Evolutionary conservation across 2,329 filamentous ascomycete species (phyloP), one percentile per base, ranked within the genome.

Genomic region (Sporothrix euskadiensis): DNA sequence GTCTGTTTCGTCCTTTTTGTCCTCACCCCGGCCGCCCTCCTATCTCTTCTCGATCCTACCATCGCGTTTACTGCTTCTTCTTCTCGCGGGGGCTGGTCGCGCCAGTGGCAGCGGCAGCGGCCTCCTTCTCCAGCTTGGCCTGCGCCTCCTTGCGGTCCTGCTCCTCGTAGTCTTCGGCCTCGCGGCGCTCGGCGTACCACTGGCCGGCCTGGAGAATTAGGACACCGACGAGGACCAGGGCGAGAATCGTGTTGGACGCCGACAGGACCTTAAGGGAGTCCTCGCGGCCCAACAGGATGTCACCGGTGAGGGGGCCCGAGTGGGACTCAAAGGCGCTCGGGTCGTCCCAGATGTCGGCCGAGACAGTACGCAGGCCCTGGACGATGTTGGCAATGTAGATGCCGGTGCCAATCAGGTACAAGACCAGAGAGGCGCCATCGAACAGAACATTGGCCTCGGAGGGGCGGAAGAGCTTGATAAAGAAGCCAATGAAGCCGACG

Each of bases 111-210:
- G 69, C 73, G 9, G n/a, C 22, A n/a, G 65, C 22, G 3, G 65
- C 52, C 41, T 71, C 57, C 14, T 41, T 22, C 32, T 39, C 32
- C 39, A 22, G 57, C 26, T 44, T 47, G 16, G 32, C 52, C 26
- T 68, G 16, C 80, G 85, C 81, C 85, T 83, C 77, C 75, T 81
- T 85, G 81, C 85, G 83, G 77, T 90, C 88, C 76, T 91, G 86
- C 80, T 89, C 88, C 79, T 88, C 89, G 73, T 88, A 86, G 82
- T 98, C 94, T 81, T 94, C 92, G 79, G 87, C 87, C 83, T 98
- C 94, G 84, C 97, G 97, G 80, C 93, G 88, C 87, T 98, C 94
- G 35, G 96, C 96, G 84, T 99, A 99, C 96, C 95, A 98, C 87
- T 98, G 94, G 12, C 96, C 96, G 26, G 94, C 94, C 88, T 99